Percentiles rank a stretch among this genome's conserved stretches.
These are phyloP conservation scores for Sphaerostilbella broomeana DNA, from an alignment of 2,329 filamentous ascomycete genomes.

Conservation along the genomic window DNA sequence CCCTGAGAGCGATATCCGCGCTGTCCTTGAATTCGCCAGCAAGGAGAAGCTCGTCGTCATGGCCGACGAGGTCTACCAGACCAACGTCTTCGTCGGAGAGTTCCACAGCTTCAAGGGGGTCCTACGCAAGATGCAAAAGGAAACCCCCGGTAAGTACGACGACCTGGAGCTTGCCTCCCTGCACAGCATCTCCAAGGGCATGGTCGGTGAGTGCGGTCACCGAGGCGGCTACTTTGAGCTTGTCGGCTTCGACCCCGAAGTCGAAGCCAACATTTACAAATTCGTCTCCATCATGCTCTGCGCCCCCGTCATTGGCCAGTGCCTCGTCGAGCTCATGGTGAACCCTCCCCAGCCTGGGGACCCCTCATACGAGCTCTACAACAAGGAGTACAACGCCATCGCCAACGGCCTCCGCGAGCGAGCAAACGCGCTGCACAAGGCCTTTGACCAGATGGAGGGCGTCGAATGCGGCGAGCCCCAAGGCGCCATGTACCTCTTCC, in stretches of 20 bases:
- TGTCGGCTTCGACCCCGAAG: constrained; percentile 75
- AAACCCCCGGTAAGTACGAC: constrained; percentile 70
- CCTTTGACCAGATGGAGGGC: constrained; percentile 92
- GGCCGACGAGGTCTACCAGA: constrained; percentile 98
- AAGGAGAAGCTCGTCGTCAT: constrained; percentile 82
- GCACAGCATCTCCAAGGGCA: constrained; percentile 93
- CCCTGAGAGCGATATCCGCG: constrained; percentile 67
- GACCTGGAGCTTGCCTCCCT: constrained; percentile 82
- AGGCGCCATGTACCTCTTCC: constrained; percentile 98
- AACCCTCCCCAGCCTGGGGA: constrained; percentile 84
- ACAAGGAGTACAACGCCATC: constrained; percentile 77
- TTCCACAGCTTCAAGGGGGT: constrained; percentile 95
- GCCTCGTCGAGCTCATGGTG: constrained; percentile 94
- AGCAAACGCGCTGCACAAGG: constrained; percentile 78
- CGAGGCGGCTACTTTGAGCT: constrained; percentile 97
- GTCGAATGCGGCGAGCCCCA: constrained; percentile 85
- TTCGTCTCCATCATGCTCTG: constrained; percentile 97
- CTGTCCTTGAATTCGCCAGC: constrained; percentile 80
- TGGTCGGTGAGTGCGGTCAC: constrained; percentile 98
- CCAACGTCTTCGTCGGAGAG: constrained; percentile 90
- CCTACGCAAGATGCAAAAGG: constrained; percentile 72
- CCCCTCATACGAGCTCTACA: constrained; percentile 76
- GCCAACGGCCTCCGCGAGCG: constrained; percentile 71
- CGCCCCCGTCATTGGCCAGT: constrained; percentile 91
- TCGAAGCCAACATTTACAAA: constrained; percentile 95